Evolutionary conservation across 352 stramenopile species (phyloP).

Genomic region (Pythium guiyangense): DNA sequence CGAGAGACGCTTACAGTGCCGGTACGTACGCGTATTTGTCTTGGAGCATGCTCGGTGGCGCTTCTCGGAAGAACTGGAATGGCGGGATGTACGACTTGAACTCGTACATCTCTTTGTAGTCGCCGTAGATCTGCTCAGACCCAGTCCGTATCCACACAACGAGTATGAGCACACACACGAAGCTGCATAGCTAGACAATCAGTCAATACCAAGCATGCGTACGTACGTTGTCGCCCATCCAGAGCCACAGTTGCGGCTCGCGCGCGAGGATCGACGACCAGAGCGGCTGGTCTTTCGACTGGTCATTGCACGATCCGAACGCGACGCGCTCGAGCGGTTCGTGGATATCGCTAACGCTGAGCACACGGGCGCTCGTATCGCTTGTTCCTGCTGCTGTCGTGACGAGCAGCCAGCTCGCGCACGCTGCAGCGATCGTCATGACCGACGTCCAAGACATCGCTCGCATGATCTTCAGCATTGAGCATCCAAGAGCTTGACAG

Average conservation of each 20-base stretch:
- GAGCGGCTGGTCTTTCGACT: conserved; percentile 76
- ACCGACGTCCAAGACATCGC: background rate
- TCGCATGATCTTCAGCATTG: background rate
- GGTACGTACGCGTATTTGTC: conserved; percentile 53
- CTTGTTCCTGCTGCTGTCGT: background rate
- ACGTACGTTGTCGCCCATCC: conserved; percentile 84
- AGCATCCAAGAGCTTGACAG: background rate
- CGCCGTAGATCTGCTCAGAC: conserved; percentile 59
- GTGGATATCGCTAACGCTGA: conserved; percentile 35
- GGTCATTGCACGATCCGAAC: conserved; percentile 87
- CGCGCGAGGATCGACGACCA: conserved; percentile 58
- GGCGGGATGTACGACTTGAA: conserved; percentile 30
- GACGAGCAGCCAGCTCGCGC: background rate
- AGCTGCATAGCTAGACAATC: background rate
- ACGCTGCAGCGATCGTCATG: background rate
- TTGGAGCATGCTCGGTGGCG: conserved; percentile 39
- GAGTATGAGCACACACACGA: background rate
- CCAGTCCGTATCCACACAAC: background rate
- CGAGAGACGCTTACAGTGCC: background rate
- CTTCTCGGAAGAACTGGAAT: conserved; percentile 57
- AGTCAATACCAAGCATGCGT: too few species aligned
- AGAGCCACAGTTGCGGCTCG: conserved; percentile 74
- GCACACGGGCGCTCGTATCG: background rate
- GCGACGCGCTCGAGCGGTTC: conserved; percentile 46
- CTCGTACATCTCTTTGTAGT: conserved; percentile 49